Evolutionary conservation across 2,329 filamentous ascomycete species (phyloP).

Genomic region (Blastomyces gilchristii): DNA sequence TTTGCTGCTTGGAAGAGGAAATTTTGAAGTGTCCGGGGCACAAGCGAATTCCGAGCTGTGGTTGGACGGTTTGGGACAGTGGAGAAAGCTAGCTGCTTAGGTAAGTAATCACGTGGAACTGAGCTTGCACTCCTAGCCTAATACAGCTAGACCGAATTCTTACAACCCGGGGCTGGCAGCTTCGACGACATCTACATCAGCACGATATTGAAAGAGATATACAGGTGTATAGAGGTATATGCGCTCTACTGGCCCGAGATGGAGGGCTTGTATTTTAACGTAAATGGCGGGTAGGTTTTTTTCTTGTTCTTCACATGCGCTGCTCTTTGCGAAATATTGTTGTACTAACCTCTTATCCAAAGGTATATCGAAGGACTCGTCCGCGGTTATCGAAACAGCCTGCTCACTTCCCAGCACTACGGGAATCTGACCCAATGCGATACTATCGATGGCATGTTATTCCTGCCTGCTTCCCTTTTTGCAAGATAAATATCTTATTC

Average conservation of each 20-base stretch:
- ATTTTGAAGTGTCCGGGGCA: conserved; percentile 27
- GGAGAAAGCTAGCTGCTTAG: not conserved
- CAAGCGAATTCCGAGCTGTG: conserved; percentile 24
- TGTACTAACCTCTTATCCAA: conserved; percentile 16
- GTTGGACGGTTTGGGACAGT: conserved; percentile 19
- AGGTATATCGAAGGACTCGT: conserved; percentile 97
- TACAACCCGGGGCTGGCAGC: not conserved
- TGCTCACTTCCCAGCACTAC: conserved; percentile 85
- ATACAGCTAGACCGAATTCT: not conserved
- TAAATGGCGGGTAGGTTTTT: conserved; percentile 67
- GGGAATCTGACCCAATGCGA: conserved; percentile 95
- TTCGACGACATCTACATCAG: not conserved
- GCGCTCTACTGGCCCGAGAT: conserved; percentile 37
- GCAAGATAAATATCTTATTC: not conserved
- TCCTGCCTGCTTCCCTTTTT: not conserved
- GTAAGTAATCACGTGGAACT: not conserved
- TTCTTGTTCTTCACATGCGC: not conserved
- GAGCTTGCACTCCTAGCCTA: not conserved
- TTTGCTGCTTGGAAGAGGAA: conserved; percentile 18
- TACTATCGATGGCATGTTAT: conserved; percentile 72
- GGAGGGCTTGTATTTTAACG: conserved; percentile 92
- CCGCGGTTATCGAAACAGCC: conserved; percentile 87
- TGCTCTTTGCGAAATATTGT: not conserved
- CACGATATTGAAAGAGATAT: not conserved
- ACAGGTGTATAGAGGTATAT: not conserved